Conservation (phyloP, 192 early-diverging fungal species). For the Paraglomus occultum region DNA sequence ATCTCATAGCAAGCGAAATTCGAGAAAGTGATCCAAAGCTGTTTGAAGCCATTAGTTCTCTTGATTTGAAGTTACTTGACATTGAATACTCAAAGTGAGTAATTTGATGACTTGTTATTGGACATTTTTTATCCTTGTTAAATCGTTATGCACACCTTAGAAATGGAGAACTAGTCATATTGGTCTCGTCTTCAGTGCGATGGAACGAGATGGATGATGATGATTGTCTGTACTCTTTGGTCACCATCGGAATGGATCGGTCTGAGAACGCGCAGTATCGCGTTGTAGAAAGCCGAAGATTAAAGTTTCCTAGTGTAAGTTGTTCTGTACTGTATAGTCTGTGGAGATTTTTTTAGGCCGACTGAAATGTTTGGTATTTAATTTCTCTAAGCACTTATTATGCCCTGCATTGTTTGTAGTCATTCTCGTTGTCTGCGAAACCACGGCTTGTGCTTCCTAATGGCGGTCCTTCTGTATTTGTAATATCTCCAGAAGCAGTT, state of each 20-base stretch:
- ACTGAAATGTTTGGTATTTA: no score
- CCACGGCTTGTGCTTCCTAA: constrained; percentile 26
- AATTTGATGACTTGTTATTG: neutral
- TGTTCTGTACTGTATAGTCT: neutral
- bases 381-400: no score
- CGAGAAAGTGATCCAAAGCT: neutral
- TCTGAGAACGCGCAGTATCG: constrained; percentile 2
- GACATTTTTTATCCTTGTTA: neutral
- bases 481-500: constrained; percentile 27
- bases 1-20: neutral
- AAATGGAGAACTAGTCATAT: constrained; percentile 6
- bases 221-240: neutral
- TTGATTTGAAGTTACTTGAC: constrained; percentile 21
- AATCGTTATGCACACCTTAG: neutral
- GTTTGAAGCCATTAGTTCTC: neutral
- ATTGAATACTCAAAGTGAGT: constrained; percentile 17
- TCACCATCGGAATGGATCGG: neutral
- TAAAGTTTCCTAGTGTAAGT: constrained; percentile 23
- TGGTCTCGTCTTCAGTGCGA: neutral
- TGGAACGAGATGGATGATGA: neutral
- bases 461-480: constrained; percentile 28
- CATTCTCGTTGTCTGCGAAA: neutral
- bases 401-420: neutral
- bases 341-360: no score
- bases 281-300: neutral